Percentiles rank a stretch among this genome's conserved stretches.
These are phyloP conservation scores for Rickenella mellea DNA, from an alignment of 768 basidiomycete genomes.

Conservation along the genomic window DNA sequence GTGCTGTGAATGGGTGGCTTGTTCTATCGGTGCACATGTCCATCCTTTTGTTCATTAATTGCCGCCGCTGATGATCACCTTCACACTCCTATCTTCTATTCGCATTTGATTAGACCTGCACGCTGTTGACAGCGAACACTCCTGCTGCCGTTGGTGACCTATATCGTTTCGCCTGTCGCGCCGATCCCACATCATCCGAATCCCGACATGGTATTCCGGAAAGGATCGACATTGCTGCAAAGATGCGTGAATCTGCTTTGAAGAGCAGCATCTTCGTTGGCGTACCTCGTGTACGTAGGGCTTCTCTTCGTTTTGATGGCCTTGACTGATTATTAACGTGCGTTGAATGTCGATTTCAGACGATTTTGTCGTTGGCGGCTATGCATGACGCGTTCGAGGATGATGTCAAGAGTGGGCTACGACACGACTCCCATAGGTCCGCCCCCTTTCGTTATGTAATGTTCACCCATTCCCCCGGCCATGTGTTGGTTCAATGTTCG, in stretches of 20 bases:
- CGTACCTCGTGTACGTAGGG: conserved; percentile 61
- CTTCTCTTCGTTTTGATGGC: neutral
- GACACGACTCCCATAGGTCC: conserved; percentile 59
- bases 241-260: conserved; percentile 83
- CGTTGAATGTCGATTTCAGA: conserved; percentile 35
- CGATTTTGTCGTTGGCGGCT: conserved; percentile 73
- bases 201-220: conserved; percentile 38
- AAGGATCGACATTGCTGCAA: conserved; percentile 63
- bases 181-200: conserved; percentile 26
- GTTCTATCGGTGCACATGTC: conserved; percentile 53
- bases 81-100: neutral
- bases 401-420: conserved; percentile 67
- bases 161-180: conserved; percentile 66
- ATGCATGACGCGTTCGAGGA: conserved; percentile 70
- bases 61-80: conserved; percentile 8
- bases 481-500: neutral
- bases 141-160: conserved; percentile 72
- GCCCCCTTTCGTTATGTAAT: conserved; percentile 15
- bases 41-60: conserved; percentile 14
- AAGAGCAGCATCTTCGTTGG: conserved; percentile 88
- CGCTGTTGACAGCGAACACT: conserved; percentile 73
- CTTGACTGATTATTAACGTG: neutral
- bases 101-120: conserved; percentile 50
- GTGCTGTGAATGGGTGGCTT: conserved; percentile 72
- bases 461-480: neutral